Evolutionary conservation across 805 yeast genomes (phyloP).

Genomic region (Danielia oregonensis): DNA sequence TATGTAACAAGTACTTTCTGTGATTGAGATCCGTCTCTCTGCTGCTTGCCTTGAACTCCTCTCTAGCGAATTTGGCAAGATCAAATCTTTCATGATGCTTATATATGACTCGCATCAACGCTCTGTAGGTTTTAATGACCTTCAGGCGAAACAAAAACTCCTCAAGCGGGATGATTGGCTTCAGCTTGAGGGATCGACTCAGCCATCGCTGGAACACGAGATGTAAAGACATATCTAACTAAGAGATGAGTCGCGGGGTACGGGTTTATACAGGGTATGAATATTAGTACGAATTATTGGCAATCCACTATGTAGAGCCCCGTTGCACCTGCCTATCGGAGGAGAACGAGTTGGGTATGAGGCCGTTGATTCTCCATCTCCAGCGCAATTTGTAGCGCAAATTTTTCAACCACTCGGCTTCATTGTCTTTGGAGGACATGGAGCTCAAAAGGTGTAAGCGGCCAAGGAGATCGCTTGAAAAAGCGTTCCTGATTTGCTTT

Average conservation of each 20-base stretch:
- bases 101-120: conserved; percentile 30
- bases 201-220: neutral
- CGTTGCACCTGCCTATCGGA: neutral
- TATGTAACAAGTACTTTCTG: conserved; percentile 33
- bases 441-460: conserved; percentile 16
- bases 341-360: conserved; percentile 13
- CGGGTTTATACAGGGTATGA: neutral
- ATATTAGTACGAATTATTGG: too few species aligned
- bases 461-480: conserved; percentile 24
- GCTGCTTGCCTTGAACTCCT: conserved; percentile 30
- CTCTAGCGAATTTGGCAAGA: conserved; percentile 27
- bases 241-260: neutral
- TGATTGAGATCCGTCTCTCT: conserved; percentile 29
- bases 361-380: conserved; percentile 20
- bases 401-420: conserved; percentile 7
- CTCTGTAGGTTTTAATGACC: conserved; percentile 31
- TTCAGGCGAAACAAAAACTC: conserved; percentile 38
- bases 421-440: conserved; percentile 10
- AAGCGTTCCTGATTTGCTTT: conserved; percentile 22
- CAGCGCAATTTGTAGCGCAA: conserved; percentile 9
- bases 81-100: conserved; percentile 35
- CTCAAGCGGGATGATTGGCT: conserved; percentile 25
- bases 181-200: neutral
- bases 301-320: neutral
- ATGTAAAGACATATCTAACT: neutral